Evolutionary conservation across 768 basidiomycete genomes (phyloP).

Genomic region (Termitomyces sp.): DNA sequence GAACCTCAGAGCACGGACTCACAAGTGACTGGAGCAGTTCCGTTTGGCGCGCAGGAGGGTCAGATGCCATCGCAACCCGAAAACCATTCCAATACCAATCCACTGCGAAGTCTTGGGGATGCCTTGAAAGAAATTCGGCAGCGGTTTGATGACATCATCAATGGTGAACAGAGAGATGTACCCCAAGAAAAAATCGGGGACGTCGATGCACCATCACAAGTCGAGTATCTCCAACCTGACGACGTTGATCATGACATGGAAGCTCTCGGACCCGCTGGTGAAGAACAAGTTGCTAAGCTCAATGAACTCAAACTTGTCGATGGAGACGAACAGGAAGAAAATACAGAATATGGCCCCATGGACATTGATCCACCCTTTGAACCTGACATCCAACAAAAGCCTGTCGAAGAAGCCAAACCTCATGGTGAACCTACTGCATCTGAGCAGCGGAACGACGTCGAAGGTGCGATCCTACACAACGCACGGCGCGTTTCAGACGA

Average conservation of each 20-base stretch:
- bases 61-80: slow-evolving; percentile 36
- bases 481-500: slow-evolving; percentile 16
- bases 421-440: slow-evolving; percentile 21
- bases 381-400: slow-evolving; percentile 25
- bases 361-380: slow-evolving; percentile 37
- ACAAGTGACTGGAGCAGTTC: slow-evolving; percentile 28
- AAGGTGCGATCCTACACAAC: slow-evolving; percentile 46
- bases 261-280: slow-evolving; percentile 82
- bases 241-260: slow-evolving; percentile 75
- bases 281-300: slow-evolving; percentile 80
- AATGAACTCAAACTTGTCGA: slow-evolving; percentile 78
- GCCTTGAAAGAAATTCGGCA: slow-evolving; percentile 76
- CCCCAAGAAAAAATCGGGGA: slow-evolving; percentile 35
- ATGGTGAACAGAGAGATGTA: slow-evolving; percentile 29
- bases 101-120: slow-evolving; percentile 80
- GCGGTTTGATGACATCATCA: slow-evolving; percentile 80
- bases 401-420: slow-evolving; percentile 16
- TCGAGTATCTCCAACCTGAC: slow-evolving; percentile 78
- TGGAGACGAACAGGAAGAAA: slow-evolving; percentile 40
- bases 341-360: slow-evolving; percentile 38
- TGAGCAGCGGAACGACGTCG: slow-evolving; percentile 29
- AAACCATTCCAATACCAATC: slow-evolving; percentile 40
- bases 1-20: slow-evolving; percentile 18
- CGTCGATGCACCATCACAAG: slow-evolving; percentile 38
- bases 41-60: slow-evolving; percentile 45